Percentiles rank a stretch among this genome's conserved stretches.
phyloP scores from a whole-genome alignment of 305 asterid species.

The Fraxinus velutina region DNA sequence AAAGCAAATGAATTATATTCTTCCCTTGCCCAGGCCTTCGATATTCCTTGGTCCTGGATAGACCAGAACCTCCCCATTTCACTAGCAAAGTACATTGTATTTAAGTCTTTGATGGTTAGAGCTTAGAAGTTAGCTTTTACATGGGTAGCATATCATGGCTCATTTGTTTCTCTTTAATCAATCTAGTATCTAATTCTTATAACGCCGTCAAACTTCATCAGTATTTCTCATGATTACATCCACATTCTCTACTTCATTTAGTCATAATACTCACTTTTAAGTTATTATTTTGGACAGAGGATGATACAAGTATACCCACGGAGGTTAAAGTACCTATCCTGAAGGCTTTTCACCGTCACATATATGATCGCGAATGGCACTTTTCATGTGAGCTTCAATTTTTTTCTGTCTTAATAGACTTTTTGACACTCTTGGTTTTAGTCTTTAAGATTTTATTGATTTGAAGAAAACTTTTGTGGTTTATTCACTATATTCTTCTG shows the following conservation, averaged over 20 bases:
- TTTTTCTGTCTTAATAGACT: conserved; percentile 10
- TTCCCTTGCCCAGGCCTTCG: background rate
- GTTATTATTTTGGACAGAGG: conserved; percentile 57
- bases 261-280: background rate
- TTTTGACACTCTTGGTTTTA: background rate
- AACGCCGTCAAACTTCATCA: background rate
- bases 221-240: background rate
- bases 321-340: conserved; percentile 86
- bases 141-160: background rate
- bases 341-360: conserved; percentile 73
- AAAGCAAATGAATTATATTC: background rate
- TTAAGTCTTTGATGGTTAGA: background rate
- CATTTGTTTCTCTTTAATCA: background rate
- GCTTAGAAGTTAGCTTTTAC: background rate
- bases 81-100: background rate
- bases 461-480: background rate
- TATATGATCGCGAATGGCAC: conserved; percentile 78
- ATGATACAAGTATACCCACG: conserved; percentile 78
- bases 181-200: background rate
- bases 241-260: background rate
- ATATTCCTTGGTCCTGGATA: background rate
- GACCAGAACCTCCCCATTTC: background rate
- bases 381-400: conserved; percentile 63
- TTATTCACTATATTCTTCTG: background rate
- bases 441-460: background rate